Evolutionary conservation across 2,329 filamentous ascomycete genomes (phyloP).

Genomic region (Verruconis gallopava): DNA sequence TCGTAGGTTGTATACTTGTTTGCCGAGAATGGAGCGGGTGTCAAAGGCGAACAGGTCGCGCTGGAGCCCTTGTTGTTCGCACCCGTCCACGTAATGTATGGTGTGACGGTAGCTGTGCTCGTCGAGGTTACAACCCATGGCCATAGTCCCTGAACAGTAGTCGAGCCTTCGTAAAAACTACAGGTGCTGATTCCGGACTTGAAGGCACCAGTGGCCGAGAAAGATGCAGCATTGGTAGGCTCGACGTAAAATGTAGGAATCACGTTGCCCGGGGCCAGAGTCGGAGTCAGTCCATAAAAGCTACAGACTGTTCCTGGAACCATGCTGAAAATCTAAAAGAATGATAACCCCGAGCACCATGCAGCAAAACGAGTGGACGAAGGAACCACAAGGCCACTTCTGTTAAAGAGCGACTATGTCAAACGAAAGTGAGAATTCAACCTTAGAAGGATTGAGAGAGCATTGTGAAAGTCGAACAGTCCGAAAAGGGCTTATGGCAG

Average conservation of each 20-base stretch:
- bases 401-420: neutral
- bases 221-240: neutral
- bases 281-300: neutral
- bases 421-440: constrained; percentile 4
- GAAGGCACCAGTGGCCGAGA: constrained; percentile 2
- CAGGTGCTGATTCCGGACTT: neutral
- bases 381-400: neutral
- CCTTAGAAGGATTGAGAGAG: too few species aligned
- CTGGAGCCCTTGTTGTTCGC: neutral
- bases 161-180: neutral
- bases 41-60: neutral
- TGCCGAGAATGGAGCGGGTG: neutral
- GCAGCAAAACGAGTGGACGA: constrained; percentile 4
- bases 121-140: too few species aligned
- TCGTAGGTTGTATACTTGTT: neutral
- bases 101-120: neutral
- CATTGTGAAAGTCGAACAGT: too few species aligned
- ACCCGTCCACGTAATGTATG: neutral
- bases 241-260: constrained; percentile 1
- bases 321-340: too few species aligned
- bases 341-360: neutral
- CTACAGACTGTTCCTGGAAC: too few species aligned
- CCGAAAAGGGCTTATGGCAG: too few species aligned
- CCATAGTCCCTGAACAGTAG: neutral
- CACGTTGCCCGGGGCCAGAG: neutral